Base-by-base conservation (phyloP, 2,329 filamentous ascomycete genomes). In the Fusarium sp. region DNA sequence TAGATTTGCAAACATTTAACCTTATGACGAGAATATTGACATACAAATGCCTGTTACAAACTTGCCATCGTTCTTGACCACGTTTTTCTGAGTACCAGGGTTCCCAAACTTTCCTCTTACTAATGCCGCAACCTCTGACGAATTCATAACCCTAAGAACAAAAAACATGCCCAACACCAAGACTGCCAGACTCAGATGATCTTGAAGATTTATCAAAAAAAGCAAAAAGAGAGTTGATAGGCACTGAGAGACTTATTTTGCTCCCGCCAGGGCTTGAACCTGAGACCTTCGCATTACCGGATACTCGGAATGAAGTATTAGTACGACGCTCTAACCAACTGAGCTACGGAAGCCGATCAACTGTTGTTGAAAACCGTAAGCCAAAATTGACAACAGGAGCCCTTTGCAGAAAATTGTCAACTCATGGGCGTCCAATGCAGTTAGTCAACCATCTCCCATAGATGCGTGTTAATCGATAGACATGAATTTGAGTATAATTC, bases 1-100 rank as follows among this genome's bases (percentile, higher is more conserved):
- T 68, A 63, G 54, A 60, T 40, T 56, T 47, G 45, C 24, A 43
- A 34, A 38, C 45, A 25, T 43, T 66, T 44, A 43, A 27, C 52
- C 10, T 22, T 56, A 38, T 18, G 47, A 34, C 34, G n/a, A 24
- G n/a, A 57, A 22, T 10, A 22, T 18, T 9, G 8, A 20, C 18
- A 38, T 15, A 7, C 7, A 12, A 29, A 2, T 16, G 6, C 3
- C 20, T 18, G 50, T 15, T 15, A 38, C n/a, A 40, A 8, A 22
- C 30, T 53, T 12, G 27, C 6, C 15, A 42, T 22, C 12, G 5
- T 53, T 18, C 16, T 15, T n/a, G 18, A n/a, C 6, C 18, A 38
- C 10, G 30, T 5, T n/a, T 25, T 8, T 50, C 11, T 10, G 29
- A n/a, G 11, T 14, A 6, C 6, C 9, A 8, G 22, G 14, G 6